Evolutionary conservation across 306 rosid species (phyloP).

Genomic region (Dalbergia oliveri): DNA sequence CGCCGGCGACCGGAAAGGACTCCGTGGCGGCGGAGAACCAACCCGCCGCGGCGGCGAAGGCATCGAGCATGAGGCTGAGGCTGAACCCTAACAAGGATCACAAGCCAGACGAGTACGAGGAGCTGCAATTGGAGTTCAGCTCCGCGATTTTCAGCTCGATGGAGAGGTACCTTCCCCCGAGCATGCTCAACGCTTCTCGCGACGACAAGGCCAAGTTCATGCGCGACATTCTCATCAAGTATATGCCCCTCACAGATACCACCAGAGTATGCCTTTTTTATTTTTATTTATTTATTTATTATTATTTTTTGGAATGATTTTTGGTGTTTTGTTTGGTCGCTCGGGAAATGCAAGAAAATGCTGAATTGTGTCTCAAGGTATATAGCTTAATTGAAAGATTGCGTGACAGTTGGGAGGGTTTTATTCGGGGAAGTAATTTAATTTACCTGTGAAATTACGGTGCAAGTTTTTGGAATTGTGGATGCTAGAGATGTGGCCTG

Average conservation of each 20-base stretch:
- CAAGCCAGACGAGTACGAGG: constrained; percentile 59
- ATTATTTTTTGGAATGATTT: neutral
- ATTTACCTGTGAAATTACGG: neutral
- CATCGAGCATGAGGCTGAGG: constrained; percentile 55
- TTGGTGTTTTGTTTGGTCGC: neutral
- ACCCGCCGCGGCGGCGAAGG: neutral
- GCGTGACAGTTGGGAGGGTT: neutral
- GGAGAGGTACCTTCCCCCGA: constrained; percentile 60
- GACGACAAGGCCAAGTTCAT: constrained; percentile 61
- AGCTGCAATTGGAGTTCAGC: constrained; percentile 54
- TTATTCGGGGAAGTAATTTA: neutral
- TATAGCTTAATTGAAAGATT: neutral
- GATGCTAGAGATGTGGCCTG: neutral
- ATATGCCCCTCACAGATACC: constrained; percentile 53
- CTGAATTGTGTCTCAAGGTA: constrained; percentile 12
- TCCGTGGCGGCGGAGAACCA: neutral
- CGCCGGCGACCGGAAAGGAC: constrained; percentile 43
- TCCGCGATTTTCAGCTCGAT: constrained; percentile 58
- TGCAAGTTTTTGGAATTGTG: neutral
- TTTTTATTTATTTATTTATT: too few relatives aligned
- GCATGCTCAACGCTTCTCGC: constrained; percentile 51
- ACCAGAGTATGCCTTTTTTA: constrained; percentile 51
- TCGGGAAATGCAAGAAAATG: neutral
- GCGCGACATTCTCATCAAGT: constrained; percentile 60
- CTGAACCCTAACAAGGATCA: constrained; percentile 64